Conservation (phyloP, 208 protist genomes). For the Acanthamoeba divionensis region DNA sequence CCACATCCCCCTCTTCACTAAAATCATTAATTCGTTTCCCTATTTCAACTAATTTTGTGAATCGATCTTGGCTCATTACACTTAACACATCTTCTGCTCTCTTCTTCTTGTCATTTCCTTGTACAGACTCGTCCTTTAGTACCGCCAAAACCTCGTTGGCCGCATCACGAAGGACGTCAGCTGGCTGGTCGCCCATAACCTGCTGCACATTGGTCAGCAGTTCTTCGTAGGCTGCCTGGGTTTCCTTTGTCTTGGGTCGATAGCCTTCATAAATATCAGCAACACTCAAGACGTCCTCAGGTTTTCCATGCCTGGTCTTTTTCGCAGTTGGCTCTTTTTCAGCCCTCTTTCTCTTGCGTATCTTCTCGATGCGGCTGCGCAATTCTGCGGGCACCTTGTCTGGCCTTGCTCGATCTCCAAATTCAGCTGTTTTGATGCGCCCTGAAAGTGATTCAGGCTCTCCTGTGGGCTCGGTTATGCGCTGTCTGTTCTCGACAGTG, state of each 20-base stretch:
- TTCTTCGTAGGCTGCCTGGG: conserved; percentile 75
- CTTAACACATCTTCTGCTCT: conserved; percentile 70
- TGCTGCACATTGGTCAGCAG: conserved; percentile 77
- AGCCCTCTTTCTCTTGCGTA: neutral
- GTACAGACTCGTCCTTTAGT: conserved; percentile 79
- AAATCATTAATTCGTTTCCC: conserved; percentile 81
- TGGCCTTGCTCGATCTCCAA: conserved; percentile 15
- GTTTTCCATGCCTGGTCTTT: neutral
- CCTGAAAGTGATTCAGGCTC: conserved; percentile 64
- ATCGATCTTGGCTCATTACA: conserved; percentile 64
- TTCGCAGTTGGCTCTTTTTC: neutral
- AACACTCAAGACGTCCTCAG: conserved; percentile 21
- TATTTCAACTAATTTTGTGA: conserved; percentile 69
- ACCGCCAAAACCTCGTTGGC: conserved; percentile 84
- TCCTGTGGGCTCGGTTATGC: conserved; percentile 64
- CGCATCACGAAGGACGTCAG: conserved; percentile 82
- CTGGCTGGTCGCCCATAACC: conserved; percentile 81
- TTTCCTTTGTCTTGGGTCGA: conserved; percentile 82
- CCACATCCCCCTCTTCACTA: conserved; percentile 48
- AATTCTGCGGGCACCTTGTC: conserved; percentile 22
- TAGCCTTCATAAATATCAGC: conserved; percentile 60
- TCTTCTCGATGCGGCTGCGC: conserved; percentile 22
- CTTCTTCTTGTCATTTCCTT: conserved; percentile 66
- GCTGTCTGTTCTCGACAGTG: conserved; percentile 45
- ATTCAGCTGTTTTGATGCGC: neutral